Base-by-base conservation (phyloP, 2,329 filamentous ascomycete genomes). In the Aspergillus quadricinctus region DNA sequence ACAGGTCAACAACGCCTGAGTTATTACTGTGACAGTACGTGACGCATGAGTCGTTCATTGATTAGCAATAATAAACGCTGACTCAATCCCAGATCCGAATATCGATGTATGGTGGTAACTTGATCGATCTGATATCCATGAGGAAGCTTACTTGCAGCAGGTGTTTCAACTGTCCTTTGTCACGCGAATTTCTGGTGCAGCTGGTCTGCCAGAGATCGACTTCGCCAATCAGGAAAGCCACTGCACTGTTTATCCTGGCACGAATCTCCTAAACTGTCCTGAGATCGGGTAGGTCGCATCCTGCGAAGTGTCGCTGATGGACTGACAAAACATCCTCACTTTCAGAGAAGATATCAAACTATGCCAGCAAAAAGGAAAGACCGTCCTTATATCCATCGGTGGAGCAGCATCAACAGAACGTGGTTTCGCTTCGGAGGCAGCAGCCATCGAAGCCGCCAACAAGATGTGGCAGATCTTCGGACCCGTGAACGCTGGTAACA, bases 381-480 rank as follows among this genome's bases (percentile, higher is more conserved):
- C 87, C 1, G 86, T 92, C 62, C 69, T 90, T 45, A 78, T 92
- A 8, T 90, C 88, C 2, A 78, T 92, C 48, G 88, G 88, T n/a
- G 88, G 89, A 37, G 84, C 84, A 2, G 86, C 86, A 1, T 89
- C 89, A 70, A 83, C 77, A 19, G 86, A 89, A 69, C 86, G 84
- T 28, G 87, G 87, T 27, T 89, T 89, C 75, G 65, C 72, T 40
- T 81, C 78, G 19, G 63, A 76, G 1, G 61, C 71, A 0, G 80
- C 76, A 0, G 87, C 87, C 7, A 69, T 77, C 19, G 67, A 75
- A 1, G 82, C 82, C 2, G 88, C 88, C 0, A 73, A 87, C 54
- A 77, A 81, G 21, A 75, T 92, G 55, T 92, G 88, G 88, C 77
- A 82, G 51, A 87, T 85, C 60, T 91, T 90, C 69, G 88, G 88